phyloP scores from a whole-genome alignment of 345 rosid species.

The Microcos paniculata region DNA sequence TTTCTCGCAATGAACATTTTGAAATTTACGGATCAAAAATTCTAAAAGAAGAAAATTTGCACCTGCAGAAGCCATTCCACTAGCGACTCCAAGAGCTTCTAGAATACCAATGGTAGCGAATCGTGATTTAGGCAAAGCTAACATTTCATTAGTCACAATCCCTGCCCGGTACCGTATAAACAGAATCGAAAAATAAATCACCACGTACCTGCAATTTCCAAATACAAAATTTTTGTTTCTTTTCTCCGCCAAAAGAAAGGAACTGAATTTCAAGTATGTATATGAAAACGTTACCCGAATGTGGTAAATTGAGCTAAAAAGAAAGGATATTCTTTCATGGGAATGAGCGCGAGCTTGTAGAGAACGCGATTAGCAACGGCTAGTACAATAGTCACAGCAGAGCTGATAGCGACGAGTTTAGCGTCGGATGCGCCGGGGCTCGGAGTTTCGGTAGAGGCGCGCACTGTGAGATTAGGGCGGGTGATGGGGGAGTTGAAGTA shows the following conservation, averaged over 20 bases:
- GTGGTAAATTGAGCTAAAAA: constrained; percentile 84
- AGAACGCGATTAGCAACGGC: constrained; percentile 89
- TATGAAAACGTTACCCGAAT: constrained; percentile 50
- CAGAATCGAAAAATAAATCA: constrained; percentile 64
- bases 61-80: constrained; percentile 96
- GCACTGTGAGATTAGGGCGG: constrained; percentile 25
- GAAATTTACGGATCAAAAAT: neutral
- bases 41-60: constrained; percentile 1
- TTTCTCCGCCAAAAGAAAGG: neutral
- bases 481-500: neutral
- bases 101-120: constrained; percentile 64
- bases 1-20: neutral
- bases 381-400: constrained; percentile 44
- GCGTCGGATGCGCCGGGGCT: constrained; percentile 15
- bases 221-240: neutral
- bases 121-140: constrained; percentile 66
- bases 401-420: constrained; percentile 36
- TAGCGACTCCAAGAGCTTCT: constrained; percentile 75
- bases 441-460: constrained; percentile 25
- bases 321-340: constrained; percentile 83
- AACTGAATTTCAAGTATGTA: neutral
- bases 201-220: constrained; percentile 54
- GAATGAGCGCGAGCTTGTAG: constrained; percentile 93
- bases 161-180: constrained; percentile 55
- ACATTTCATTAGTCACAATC: constrained; percentile 72